Evolutionary conservation across 768 basidiomycete species (phyloP), one percentile per base, ranked within the genome.

Genomic region (Tricholoma furcatifolium): DNA sequence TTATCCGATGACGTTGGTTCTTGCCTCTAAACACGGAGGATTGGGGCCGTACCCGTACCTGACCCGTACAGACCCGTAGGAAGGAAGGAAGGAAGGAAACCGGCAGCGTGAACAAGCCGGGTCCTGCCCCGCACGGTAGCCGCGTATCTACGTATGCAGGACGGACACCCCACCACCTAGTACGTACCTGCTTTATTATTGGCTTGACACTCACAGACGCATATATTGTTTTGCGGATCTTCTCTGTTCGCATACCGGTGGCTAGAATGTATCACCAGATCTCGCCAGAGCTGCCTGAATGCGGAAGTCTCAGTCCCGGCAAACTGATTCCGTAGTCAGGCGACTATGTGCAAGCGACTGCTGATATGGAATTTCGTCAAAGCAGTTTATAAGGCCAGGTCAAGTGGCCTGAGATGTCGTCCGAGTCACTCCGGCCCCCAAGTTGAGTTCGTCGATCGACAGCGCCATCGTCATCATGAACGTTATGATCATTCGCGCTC

Each of bases 251-350:
- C 27, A 27, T 7, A 27, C 7, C 27, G 27, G n/a, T n/a, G n/a
- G 27, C 4, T 27, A 7, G 27, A 27, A 41, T 18, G 14, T 38
- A 38, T 38, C 12, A 14, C 12, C 12, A 41, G 14, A 9, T 18
- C 18, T 43, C 50, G 36, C 11, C 42, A 35, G 21, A 51, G 42
- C 40, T 23, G 21, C n/a, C 34, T 34, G 15, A 52, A 44, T 38
- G 23, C 7, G 35, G 43, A 39, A 31, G 27, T 40, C 24, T 36
- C 34, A 38, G 21, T 20, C n/a, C 24, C 31, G 3, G n/a, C 34
- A 7, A 14, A 18, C 31, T 24, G 50, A 44, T 27, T 38, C 17
- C 9, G 50, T 34, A 45, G 31, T 53, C 52, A 53, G 51, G 39
- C 44, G 45, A 47, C 39, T 9, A 43, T 35, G 14, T 41, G 30